Evolutionary conservation across 176 grass and related monocot genomes (phyloP), one percentile per base, ranked within the genome.

Genomic region (Paspalum vaginatum): DNA sequence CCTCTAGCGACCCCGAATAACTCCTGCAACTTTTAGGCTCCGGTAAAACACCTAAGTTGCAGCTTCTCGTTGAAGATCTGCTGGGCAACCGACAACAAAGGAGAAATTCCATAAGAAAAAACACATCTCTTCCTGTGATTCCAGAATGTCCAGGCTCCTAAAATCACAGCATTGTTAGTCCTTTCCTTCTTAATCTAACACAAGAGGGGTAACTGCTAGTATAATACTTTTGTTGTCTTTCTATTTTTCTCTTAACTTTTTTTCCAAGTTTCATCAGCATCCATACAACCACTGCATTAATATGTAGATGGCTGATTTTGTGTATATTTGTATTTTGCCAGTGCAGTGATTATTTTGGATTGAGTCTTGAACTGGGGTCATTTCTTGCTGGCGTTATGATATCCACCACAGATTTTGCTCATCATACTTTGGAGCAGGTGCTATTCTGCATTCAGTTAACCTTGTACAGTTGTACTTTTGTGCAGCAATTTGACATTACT

Each of bases 371-470:
- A 86, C 62, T 99, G 75, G 97, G 97, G 25, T 99, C 97, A 87
- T 99, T 99, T 84, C 82, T 99, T 89, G 97, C 97, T 80, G 97
- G 97, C 0, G 97, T 93, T 73, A 93, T 99, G 97, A 87, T 99
- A 85, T 93, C 97, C 52, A 99, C 93, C 62, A 99, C 97, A 14
- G 97, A 99, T 75, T 99, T 95, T 80, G 90, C 93, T 69, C 97
- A 99, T 45, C 97, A 96, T 91, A 99, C 97, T 74, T 39, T 88
- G 81, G 97, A 99, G 78, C 97, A 99, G 90, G 93, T 99, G 49
- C 22, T 86, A 66, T 93, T 79, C 55, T 88, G 41, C 57, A 72
- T 88, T 26, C 26, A 75, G 26, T 60, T 81, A 43, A 77, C 41
- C 17, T 68, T 63, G 10, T 77, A 71, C 32, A n/a, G n/a, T n/a